phyloP scores from a whole-genome alignment of 148 eudicot genomes.

The Chenopodium formosanum region DNA sequence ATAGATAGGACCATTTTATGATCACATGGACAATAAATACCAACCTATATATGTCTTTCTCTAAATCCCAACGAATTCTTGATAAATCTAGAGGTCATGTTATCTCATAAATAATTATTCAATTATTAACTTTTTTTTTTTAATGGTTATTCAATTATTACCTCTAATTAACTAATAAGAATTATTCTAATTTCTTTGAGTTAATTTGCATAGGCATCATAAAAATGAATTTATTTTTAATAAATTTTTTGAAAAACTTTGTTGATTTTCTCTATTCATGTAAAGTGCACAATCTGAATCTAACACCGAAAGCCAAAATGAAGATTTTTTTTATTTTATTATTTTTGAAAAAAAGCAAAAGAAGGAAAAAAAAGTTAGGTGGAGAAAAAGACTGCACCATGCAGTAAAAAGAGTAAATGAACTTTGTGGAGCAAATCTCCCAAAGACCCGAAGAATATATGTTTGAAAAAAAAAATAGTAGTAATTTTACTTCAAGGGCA shows the following conservation, averaged over 20 bases:
- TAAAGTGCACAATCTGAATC: neutral
- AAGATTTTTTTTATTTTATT: too few relatives aligned
- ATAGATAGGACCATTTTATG: neutral
- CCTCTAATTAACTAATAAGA: too few relatives aligned
- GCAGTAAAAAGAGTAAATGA: neutral
- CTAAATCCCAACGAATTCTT: neutral
- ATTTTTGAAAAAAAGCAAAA: neutral
- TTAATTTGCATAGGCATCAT: too few relatives aligned
- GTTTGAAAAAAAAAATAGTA: neutral
- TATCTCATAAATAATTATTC: neutral
- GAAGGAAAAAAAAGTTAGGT: neutral
- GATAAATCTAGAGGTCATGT: neutral
- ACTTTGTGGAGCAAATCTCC: neutral
- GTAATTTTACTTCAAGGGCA: neutral
- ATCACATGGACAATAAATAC: constrained; percentile 19
- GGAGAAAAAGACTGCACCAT: neutral
- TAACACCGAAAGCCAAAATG: neutral
- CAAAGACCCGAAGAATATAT: neutral
- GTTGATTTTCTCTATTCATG: too few relatives aligned
- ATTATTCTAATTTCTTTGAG: too few relatives aligned
- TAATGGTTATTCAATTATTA: neutral
- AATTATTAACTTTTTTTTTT: too few relatives aligned
- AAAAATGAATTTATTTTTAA: too few relatives aligned
- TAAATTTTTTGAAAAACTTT: too few relatives aligned
- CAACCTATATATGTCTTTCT: neutral